Evolutionary conservation across 2,329 filamentous ascomycete genomes (phyloP), one percentile per base, ranked within the genome.

Genomic region (Epichloe brachyelytri): DNA sequence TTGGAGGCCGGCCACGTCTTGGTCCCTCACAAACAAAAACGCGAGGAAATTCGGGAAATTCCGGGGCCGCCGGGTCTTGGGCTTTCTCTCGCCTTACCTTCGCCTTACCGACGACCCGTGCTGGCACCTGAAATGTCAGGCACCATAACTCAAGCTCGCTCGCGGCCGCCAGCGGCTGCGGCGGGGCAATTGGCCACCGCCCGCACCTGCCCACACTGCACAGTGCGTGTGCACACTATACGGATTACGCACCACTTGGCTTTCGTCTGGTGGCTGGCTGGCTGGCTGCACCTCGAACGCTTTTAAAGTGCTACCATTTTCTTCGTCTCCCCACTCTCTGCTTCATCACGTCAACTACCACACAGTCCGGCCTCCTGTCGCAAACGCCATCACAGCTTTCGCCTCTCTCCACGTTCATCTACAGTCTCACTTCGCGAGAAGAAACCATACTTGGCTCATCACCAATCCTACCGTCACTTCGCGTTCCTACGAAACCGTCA

Each of bases 401-500:
- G 38, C 40, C 41, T 51, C 37, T 43, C 46, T 34, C 34, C 43
- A 48, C 48, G 38, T 40, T 12, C 43, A 47, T 44, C 34, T 46
- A 15, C 39, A 40, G 30, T 26, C 34, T 44, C 15, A 33, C 22
- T 47, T 33, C 34, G 19, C 37, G 5, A 46, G 22, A 45, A 36
- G 36, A 33, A 37, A 15, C 36, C 17, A 34, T 36, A 40, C 19
- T 40, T 7, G n/a, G 34, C 43, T 40, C 44, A 52, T 51, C 14
- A 17, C 17, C 14, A 22, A 20, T 11, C 17, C 34, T 15, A 11
- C 17, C 14, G 37, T 41, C 37, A 50, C 52, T 49, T 54, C 51
- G 30, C 55, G 55, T 39, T 51, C 53, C 56, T 51, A 56, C 50
- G 20, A 39, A 34, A 48, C 50, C 45, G 52, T 51, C 40, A 44